Evolutionary conservation across 805 yeast genomes (phyloP), one percentile per base, ranked within the genome.

Genomic region (Saccharomycopsis sp.): DNA sequence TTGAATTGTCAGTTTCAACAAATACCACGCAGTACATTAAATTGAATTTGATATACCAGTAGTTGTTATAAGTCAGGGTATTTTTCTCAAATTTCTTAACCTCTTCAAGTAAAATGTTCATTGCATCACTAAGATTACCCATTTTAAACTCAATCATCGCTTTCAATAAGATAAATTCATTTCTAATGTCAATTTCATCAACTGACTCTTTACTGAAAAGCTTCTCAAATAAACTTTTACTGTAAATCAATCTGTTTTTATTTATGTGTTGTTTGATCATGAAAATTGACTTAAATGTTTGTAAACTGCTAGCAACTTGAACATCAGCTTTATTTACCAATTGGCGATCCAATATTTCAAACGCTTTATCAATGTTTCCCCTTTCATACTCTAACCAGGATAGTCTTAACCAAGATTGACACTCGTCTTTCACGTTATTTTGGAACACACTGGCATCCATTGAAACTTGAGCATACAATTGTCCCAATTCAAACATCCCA

Each of bases 401-500:
- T 38, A 59, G 57, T 41, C 81, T 60, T 24, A 73, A 61, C 40
- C 57, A 52, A 6, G 71, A 57, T 2, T 75, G 79, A 19, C 62
- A 62, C 4, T 65, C 27, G 34, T 36, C 28, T 20, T 43, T 32
- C 2, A 43, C 52, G 40, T 67, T 65, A 14, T 58, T 53, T n/a
- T 53, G 55, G 4, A 53, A 54, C 1, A 61, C 59, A 5, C 73
- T 64, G 27, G 67, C 60, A 2, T 63, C 66, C n/a, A 65, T 36
- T 0, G 78, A 74, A 27, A 76, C 60, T 3, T 67, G 70, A n/a
- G 63, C 38, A 56, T 77, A 77, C 2, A 71, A 56, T 13, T 67
- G 65, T 16, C 78, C 65, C 23, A 79, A 56, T 7, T 65, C 60
- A 3, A 66, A 64, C 40, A 65, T 64, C 0, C 85, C 85, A 13